These are phyloP conservation scores for Stachybotrys chartarum DNA, from an alignment of 2,329 filamentous ascomycete species.

Conservation along the genomic window DNA sequence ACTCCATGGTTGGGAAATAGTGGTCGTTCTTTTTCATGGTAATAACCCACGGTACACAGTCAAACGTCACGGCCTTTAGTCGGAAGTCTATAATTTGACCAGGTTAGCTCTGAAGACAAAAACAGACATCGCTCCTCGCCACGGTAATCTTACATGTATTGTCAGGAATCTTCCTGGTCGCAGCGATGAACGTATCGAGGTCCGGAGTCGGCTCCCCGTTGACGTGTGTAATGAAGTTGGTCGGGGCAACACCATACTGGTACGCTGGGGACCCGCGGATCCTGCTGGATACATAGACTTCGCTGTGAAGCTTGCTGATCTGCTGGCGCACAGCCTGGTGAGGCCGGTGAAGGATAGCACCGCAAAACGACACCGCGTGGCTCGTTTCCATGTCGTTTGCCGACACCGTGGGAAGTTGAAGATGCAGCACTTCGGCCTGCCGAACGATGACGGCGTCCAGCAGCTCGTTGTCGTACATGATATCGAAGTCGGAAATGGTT, in stretches of 20 bases:
- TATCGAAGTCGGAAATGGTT: slow-evolving; percentile 82
- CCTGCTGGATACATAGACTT: slow-evolving; percentile 89
- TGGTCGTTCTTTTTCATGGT: slow-evolving; percentile 99
- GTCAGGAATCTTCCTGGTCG: slow-evolving; percentile 82
- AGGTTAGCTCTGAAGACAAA: not conserved
- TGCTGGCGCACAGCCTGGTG: slow-evolving; percentile 96
- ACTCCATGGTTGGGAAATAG: slow-evolving; percentile 71
- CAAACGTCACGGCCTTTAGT: slow-evolving; percentile 94
- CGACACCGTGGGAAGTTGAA: slow-evolving; percentile 77
- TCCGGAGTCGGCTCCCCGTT: slow-evolving; percentile 83
- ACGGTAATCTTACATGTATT: slow-evolving; percentile 65
- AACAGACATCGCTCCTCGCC: slow-evolving; percentile 5
- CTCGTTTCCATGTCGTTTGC: slow-evolving; percentile 90
- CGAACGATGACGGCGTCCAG: slow-evolving; percentile 84
- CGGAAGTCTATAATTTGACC: slow-evolving; percentile 66
- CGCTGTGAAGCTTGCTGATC: slow-evolving; percentile 91
- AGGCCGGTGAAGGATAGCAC: slow-evolving; percentile 84
- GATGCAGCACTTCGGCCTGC: slow-evolving; percentile 68
- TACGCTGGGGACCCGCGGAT: slow-evolving; percentile 77
- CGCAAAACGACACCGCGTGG: slow-evolving; percentile 88
- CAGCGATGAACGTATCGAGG: slow-evolving; percentile 69
- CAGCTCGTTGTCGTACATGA: slow-evolving; percentile 87
- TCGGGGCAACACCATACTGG: slow-evolving; percentile 87
- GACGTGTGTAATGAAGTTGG: slow-evolving; percentile 95
- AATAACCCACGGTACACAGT: slow-evolving; percentile 97